These are phyloP conservation scores for Kwoniella heveanensis DNA, from an alignment of 768 basidiomycete species.

Conservation along the genomic window DNA sequence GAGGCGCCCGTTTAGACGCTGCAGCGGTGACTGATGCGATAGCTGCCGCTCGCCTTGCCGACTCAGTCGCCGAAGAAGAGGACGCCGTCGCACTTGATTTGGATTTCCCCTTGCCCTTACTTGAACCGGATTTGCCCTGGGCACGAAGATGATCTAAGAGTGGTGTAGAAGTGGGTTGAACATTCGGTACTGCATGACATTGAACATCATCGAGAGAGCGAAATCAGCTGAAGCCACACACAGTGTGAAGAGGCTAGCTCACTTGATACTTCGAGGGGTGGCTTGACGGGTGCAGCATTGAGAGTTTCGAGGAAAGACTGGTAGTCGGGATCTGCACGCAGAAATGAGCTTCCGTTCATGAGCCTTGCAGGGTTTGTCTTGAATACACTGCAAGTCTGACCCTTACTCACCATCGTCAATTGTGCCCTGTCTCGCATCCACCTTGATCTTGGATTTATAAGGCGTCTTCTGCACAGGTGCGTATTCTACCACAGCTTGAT, in stretches of 20 bases:
- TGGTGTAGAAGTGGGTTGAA: constrained; percentile 77
- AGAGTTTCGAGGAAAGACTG: constrained; percentile 71
- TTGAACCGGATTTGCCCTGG: constrained; percentile 58
- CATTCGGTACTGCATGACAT: constrained; percentile 25
- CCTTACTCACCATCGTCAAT: constrained; percentile 82
- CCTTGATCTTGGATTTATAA: constrained; percentile 62
- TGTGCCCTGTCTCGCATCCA: constrained; percentile 76
- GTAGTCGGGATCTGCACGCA: constrained; percentile 56
- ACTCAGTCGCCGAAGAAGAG: constrained; percentile 22
- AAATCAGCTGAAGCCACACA: not conserved
- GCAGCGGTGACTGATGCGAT: constrained; percentile 36
- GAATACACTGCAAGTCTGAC: too few relatives aligned
- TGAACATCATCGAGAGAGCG: too few relatives aligned
- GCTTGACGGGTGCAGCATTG: constrained; percentile 63
- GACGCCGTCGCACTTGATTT: constrained; percentile 12
- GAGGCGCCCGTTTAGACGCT: constrained; percentile 36
- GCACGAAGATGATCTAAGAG: constrained; percentile 87
- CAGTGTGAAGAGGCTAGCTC: constrained; percentile 58
- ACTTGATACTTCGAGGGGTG: constrained; percentile 56
- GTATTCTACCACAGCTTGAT: constrained; percentile 86
- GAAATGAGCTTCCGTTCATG: not conserved
- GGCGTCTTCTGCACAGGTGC: constrained; percentile 86
- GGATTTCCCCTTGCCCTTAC: constrained; percentile 22
- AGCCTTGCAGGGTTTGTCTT: too few relatives aligned
- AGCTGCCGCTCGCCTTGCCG: constrained; percentile 31